These are phyloP conservation scores for Suillus fuscotomentosus DNA, from an alignment of 768 basidiomycete genomes.

Conservation along the genomic window DNA sequence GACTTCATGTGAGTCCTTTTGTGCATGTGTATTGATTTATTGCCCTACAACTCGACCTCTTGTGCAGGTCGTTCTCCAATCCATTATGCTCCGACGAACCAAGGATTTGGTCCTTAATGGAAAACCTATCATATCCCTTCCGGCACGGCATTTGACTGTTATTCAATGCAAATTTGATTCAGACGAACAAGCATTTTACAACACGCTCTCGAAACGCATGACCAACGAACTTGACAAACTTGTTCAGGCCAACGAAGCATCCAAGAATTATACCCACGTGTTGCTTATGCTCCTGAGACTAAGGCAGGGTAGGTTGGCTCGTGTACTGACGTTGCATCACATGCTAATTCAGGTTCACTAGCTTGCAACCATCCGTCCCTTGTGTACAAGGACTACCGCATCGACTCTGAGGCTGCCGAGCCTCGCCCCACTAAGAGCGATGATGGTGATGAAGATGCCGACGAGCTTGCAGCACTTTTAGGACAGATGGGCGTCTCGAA, in stretches of 20 bases:
- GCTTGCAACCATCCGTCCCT: constrained; percentile 91
- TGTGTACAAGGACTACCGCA: constrained; percentile 71
- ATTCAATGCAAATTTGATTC: constrained; percentile 76
- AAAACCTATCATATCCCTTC: constrained; percentile 78
- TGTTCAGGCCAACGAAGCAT: constrained; percentile 47
- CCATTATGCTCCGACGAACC: constrained; percentile 86
- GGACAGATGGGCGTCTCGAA: constrained; percentile 60
- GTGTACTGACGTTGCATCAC: neutral
- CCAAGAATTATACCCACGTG: constrained; percentile 65
- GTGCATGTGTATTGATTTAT: neutral
- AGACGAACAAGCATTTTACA: constrained; percentile 80
- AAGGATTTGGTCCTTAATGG: constrained; percentile 77
- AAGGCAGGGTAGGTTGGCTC: constrained; percentile 69
- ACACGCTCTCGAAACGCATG: constrained; percentile 66
- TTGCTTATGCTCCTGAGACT: constrained; percentile 74
- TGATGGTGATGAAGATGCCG: constrained; percentile 57
- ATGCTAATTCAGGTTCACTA: constrained; percentile 27
- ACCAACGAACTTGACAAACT: constrained; percentile 65
- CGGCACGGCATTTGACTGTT: constrained; percentile 66
- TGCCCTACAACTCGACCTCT: neutral
- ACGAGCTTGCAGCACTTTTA: constrained; percentile 76
- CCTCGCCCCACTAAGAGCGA: constrained; percentile 53
- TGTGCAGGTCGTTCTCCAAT: constrained; percentile 69
- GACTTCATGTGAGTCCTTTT: constrained; percentile 59
- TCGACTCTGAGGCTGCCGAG: constrained; percentile 76